phyloP scores from a whole-genome alignment of 257 asterid species.

The Nicotiana otophora region DNA sequence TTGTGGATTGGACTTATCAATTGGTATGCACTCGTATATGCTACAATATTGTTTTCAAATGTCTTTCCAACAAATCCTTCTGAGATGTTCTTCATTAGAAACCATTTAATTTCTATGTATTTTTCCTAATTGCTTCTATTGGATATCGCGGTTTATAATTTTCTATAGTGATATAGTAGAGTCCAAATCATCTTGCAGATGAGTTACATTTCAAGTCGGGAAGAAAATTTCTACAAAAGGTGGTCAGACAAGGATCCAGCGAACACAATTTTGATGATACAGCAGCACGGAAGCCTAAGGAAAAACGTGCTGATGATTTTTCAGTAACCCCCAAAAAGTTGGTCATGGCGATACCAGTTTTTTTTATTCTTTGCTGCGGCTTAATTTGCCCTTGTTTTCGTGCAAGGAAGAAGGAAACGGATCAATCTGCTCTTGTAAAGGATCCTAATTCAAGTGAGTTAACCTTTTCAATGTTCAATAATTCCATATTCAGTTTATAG shows the following conservation, averaged over 20 bases:
- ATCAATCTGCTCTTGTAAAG: slow-evolving; percentile 51
- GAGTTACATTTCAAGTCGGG: slow-evolving; percentile 35
- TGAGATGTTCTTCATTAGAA: neutral
- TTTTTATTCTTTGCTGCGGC: slow-evolving; percentile 63
- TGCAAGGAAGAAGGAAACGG: slow-evolving; percentile 54
- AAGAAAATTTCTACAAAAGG: slow-evolving; percentile 40
- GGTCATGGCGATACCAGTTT: slow-evolving; percentile 63
- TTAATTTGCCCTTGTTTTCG: slow-evolving; percentile 84
- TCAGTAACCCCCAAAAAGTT: slow-evolving; percentile 40
- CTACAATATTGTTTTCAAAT: neutral
- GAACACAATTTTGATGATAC: slow-evolving; percentile 20
- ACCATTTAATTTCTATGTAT: neutral
- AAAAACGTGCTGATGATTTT: slow-evolving; percentile 21
- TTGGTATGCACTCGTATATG: slow-evolving; percentile 42
- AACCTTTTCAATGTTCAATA: slow-evolving; percentile 6
- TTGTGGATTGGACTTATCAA: slow-evolving; percentile 32
- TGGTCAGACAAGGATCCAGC: slow-evolving; percentile 39
- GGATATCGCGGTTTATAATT: neutral
- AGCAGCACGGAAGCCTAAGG: slow-evolving; percentile 24
- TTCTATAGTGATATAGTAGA: neutral
- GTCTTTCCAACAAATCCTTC: neutral
- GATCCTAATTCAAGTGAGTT: slow-evolving; percentile 78
- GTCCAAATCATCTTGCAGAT: slow-evolving; percentile 34
- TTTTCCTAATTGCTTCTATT: neutral
- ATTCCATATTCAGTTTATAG: neutral